A percentile compares a stretch with the other conserved stretches of the same genome.
Conservation (phyloP, 176 grass and related monocot genomes). For the Oryza coarctata region DNA sequence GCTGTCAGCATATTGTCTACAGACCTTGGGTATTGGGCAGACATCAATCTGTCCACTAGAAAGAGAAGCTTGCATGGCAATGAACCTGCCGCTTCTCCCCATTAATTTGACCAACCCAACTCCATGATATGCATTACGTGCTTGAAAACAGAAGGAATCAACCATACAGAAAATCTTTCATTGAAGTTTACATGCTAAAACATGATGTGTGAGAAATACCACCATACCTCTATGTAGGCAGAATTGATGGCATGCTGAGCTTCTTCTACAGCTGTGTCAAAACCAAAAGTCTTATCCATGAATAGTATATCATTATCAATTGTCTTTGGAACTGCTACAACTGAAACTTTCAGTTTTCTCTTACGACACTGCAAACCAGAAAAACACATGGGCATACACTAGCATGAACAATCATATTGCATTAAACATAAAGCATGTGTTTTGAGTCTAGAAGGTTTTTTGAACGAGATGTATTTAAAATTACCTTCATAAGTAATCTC, state of each 20-base stretch:
- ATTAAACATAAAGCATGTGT: not conserved
- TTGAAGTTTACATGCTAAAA: conserved; percentile 19
- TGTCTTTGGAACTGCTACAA: conserved; percentile 95
- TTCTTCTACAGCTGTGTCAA: conserved; percentile 99
- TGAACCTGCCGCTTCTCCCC: conserved; percentile 94
- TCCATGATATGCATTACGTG: conserved; percentile 92
- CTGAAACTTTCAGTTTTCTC: conserved; percentile 91
- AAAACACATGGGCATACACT: not conserved
- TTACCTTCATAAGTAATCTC: not conserved
- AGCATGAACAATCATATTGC: conserved; percentile 14
- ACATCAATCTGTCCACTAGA: conserved; percentile 94
- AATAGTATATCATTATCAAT: conserved; percentile 98
- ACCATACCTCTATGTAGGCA: conserved; percentile 90
- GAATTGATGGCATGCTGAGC: conserved; percentile 90
- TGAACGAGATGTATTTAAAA: not conserved
- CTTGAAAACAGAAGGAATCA: conserved; percentile 46
- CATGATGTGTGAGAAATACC: not conserved
- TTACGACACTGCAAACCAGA: conserved; percentile 74
- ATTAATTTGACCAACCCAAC: conserved; percentile 96
- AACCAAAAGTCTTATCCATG: conserved; percentile 98
- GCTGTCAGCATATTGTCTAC: conserved; percentile 22
- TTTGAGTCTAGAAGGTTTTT: conserved; percentile 2
- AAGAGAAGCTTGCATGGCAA: conserved; percentile 98
- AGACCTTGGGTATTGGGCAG: conserved; percentile 89
- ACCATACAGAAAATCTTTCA: conserved; percentile 24